Percentiles rank a stretch among this genome's conserved stretches.
Evolutionary conservation across 2,329 filamentous ascomycete genomes (phyloP).

Genomic region (Penicillium sp.): DNA sequence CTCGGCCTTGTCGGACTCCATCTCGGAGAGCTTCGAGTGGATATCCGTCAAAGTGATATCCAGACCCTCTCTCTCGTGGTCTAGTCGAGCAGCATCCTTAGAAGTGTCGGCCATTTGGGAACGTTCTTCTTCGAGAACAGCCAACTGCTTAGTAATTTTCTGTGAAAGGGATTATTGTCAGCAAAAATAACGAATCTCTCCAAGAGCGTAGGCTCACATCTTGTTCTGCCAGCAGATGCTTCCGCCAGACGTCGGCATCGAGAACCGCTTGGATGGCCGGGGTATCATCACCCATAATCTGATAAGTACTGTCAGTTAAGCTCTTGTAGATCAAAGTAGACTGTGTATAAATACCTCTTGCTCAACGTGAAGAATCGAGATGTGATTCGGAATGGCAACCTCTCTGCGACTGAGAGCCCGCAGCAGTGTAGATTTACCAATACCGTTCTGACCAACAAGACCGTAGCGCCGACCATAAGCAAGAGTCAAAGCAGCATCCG

Average conservation of each 20-base stretch:
- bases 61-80: slow-evolving; percentile 84
- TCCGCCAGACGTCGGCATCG: slow-evolving; percentile 97
- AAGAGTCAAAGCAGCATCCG: slow-evolving; percentile 86
- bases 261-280: slow-evolving; percentile 91
- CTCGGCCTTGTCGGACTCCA: slow-evolving; percentile 99
- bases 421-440: slow-evolving; percentile 94
- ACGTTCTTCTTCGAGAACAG: slow-evolving; percentile 76
- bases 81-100: slow-evolving; percentile 80
- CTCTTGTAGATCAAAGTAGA: not conserved
- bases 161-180: slow-evolving; percentile 32
- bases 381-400: slow-evolving; percentile 91
- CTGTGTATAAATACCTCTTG: slow-evolving; percentile 71
- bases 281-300: slow-evolving; percentile 95
- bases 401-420: slow-evolving; percentile 91
- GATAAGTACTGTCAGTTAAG: slow-evolving; percentile 24
- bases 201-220: slow-evolving; percentile 57
- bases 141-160: slow-evolving; percentile 77
- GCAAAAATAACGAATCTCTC: not conserved
- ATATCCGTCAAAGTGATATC: slow-evolving; percentile 91
- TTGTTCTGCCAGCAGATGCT: slow-evolving; percentile 89
- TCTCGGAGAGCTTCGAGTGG: slow-evolving; percentile 88
- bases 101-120: slow-evolving; percentile 87
- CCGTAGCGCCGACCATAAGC: slow-evolving; percentile 94
- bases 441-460: slow-evolving; percentile 98
- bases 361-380: slow-evolving; percentile 98